A percentile compares a stretch with the other conserved stretches of the same genome.
These are phyloP conservation scores for Bruguiera gymnorhiza DNA, from an alignment of 345 rosid species.

Conservation along the genomic window DNA sequence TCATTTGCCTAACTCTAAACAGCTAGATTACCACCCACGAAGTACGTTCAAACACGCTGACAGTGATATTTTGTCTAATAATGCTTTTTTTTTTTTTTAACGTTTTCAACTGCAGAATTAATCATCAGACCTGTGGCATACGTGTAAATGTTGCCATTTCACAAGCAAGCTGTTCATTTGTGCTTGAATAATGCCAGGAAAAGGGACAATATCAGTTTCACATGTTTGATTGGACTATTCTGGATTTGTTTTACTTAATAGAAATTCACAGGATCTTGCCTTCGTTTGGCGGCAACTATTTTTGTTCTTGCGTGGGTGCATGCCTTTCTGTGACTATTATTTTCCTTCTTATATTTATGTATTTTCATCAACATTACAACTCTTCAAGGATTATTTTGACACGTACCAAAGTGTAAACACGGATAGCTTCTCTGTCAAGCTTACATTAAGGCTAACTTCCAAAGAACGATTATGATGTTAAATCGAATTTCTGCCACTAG, in stretches of 20 bases:
- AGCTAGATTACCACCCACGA: neutral
- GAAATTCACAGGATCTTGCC: neutral
- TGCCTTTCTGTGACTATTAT: no score
- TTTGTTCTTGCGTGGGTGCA: no score
- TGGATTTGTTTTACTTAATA: neutral
- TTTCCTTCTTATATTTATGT: no score
- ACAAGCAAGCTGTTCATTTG: neutral
- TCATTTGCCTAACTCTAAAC: neutral
- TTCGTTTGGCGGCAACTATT: neutral
- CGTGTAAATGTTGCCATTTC: neutral
- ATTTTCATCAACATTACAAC: no score
- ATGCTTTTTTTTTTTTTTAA: neutral
- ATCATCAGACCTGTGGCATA: neutral
- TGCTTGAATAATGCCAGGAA: neutral
- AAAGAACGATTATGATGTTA: no score
- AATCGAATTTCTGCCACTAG: no score
- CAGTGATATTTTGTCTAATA: neutral
- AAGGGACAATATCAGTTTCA: neutral
- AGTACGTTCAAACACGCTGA: constrained; percentile 1
- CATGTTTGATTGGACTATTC: neutral
- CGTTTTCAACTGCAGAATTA: neutral
- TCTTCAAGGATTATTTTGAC: no score
- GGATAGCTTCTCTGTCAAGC: no score
- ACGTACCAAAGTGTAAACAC: no score
- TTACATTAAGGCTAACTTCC: no score